These are phyloP conservation scores for Rhynchospora tenuis DNA, from an alignment of 176 grass and related monocot genomes.

Conservation along the genomic window DNA sequence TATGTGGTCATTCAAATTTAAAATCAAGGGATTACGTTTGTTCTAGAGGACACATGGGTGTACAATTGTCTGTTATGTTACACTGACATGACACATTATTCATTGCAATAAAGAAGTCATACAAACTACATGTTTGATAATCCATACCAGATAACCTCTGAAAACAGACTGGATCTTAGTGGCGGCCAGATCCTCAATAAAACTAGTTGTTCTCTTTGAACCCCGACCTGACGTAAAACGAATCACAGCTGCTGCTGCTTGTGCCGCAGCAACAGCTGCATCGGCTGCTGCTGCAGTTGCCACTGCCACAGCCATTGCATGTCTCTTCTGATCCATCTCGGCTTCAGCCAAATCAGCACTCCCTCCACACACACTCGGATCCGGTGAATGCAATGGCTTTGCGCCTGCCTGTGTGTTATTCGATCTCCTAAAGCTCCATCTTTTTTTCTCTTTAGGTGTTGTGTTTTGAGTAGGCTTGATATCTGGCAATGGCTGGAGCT, in stretches of 20 bases:
- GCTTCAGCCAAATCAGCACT: not conserved
- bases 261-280: constrained; percentile 48
- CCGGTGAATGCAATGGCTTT: constrained; percentile 1
- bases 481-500: constrained; percentile 1
- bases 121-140: not conserved
- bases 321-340: constrained; percentile 54
- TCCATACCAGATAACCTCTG: constrained; percentile 70
- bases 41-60: not conserved
- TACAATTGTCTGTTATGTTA: not conserved
- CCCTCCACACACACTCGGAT: not conserved
- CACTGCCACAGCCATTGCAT: constrained; percentile 44
- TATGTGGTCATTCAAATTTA: not conserved
- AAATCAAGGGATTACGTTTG: not conserved
- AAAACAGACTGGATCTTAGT: constrained; percentile 72
- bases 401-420: not conserved
- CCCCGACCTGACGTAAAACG: constrained; percentile 26
- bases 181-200: constrained; percentile 44
- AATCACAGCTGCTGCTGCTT: constrained; percentile 47
- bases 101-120: not conserved
- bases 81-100: not conserved
- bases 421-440: constrained; percentile 67
- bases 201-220: not conserved
- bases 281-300: constrained; percentile 48
- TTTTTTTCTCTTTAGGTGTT: constrained; percentile 43
- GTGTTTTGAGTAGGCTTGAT: not conserved